Evolutionary conservation across 768 basidiomycete species (phyloP), one percentile per base, ranked within the genome.

Genomic region (Russula virescens): DNA sequence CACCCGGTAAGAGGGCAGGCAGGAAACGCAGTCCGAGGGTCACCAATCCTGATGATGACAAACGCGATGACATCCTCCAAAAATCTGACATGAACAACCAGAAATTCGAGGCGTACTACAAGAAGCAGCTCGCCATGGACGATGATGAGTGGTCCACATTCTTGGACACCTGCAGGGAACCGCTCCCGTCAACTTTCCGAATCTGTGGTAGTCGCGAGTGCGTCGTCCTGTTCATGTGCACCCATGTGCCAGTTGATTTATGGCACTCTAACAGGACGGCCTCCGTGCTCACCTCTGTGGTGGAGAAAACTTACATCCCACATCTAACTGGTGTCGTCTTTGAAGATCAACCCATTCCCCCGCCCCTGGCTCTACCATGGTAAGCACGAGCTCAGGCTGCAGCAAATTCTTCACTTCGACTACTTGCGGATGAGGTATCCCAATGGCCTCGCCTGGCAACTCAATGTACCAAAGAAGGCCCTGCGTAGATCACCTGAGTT

Each of bases 391-490:
- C 26, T 43, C 26, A 9, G 7, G 10, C 40, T 34, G 3, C 35
- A 28, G 16, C 61, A 19, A 58, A 42, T 55, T 47, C 50, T 55
- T 59, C 62, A 34, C 42, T n/a, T 49, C 47, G 40, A 45, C 40
- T 21, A 50, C 58, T 31, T 52, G 38, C 21, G 63, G 46, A 53
- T 46, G 40, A 94, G 94, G 94, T 98, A 97, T 75, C 94, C 96
- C 13, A 88, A 88, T 13, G 87, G 87, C n/a, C 81, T 97, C 14
- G 97, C 91, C 11, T 99, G 97, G 97, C 93, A 97, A 68, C 85
- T 98, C 72, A 91, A 94, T 68, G 88, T 96, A 1, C 82, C 91
- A 10, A 98, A 98, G 73, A 85, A 87, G 58, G 85, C 89, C 1
- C 76, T 99, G 38, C 83, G 97, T 55, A 96, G 91, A 70, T 84